These are phyloP conservation scores for Tulasnella sp. DNA, from an alignment of 768 basidiomycete genomes.

Conservation along the genomic window DNA sequence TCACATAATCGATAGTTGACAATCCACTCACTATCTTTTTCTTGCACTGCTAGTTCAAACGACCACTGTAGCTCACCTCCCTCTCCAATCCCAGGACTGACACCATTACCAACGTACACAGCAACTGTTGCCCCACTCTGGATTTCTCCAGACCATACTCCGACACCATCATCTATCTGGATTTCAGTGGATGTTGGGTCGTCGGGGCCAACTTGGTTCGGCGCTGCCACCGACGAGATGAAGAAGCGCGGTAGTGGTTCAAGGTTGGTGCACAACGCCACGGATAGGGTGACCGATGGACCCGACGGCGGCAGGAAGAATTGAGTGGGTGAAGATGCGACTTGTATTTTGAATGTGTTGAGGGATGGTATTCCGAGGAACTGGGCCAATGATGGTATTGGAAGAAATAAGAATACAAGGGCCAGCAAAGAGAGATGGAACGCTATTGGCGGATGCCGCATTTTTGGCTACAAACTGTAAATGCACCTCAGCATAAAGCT, in stretches of 20 bases:
- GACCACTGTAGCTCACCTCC: conserved; percentile 29
- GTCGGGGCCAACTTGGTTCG: conserved; percentile 29
- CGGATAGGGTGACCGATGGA: conserved; percentile 25
- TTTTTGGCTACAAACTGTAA: neutral
- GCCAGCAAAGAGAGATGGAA: neutral
- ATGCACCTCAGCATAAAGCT: too few relatives aligned
- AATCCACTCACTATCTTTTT: conserved; percentile 27
- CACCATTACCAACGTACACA: conserved; percentile 28
- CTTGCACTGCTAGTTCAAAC: conserved; percentile 50
- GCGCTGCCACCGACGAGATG: conserved; percentile 28
- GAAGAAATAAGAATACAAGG: neutral
- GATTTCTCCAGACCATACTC: conserved; percentile 39
- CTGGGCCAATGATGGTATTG: neutral
- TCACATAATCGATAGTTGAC: neutral
- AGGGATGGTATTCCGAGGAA: conserved; percentile 7
- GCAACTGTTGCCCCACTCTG: conserved; percentile 40
- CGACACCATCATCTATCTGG: conserved; percentile 38
- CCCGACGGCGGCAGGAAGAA: conserved; percentile 24
- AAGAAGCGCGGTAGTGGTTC: conserved; percentile 36
- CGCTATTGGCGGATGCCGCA: neutral
- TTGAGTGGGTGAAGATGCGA: conserved; percentile 17
- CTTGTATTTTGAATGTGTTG: neutral
- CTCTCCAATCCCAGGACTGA: too few relatives aligned
- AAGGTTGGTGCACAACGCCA: conserved; percentile 26
- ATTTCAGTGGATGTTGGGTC: conserved; percentile 24